Evolutionary conservation across 2,329 filamentous ascomycete genomes (phyloP), one percentile per base, ranked within the genome.

Genomic region (Fusarium neocosmosporiellum): DNA sequence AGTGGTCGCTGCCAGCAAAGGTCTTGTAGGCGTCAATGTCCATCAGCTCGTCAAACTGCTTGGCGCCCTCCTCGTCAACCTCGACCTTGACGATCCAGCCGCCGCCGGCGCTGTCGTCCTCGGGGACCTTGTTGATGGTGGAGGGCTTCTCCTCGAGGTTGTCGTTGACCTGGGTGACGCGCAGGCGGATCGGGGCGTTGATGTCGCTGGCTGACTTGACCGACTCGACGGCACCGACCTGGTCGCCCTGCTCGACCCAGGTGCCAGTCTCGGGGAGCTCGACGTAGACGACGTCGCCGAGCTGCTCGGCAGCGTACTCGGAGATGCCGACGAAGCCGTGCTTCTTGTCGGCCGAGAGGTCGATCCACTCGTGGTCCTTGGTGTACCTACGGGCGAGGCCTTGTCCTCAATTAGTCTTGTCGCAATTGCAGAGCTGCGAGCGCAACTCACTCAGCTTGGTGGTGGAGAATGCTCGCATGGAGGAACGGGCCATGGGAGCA

Each of bases 151-250:
- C 92, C 83, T 97, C 93, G 70, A 99, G 88, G 68, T 86, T 80
- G 13, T 80, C 80, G 86, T 99, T 99, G 78, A 91, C 87, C 79
- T 92, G 89, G 39, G 90, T 88, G 69, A 99, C 90, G 76, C 86
- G 93, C 80, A 96, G 96, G 60, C 88, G 85, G 75, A 98, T 89
- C 20, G 96, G 96, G 16, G 94, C 92, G 85, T 98, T 93, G 87
- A 99, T 98, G 82, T 99, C 96, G 72, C 94, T 96, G n/a, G 96
- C 96, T 71, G 93, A 96, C 88, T 99, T 99, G 83, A 99, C 96
- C 4, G 95, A 98, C 87, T 99, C 96, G 77, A 99, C 96, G 69
- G 96, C 95, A 75, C 96, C 96, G 76, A 98, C 93, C 73, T 93
- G 88, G 80, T 98, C 96, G 78, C 95, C 95, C 65, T 91, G 89